Evolutionary conservation across 2,329 filamentous ascomycete genomes (phyloP), one percentile per base, ranked within the genome.

Genomic region (Rugonectria rugulosa): DNA sequence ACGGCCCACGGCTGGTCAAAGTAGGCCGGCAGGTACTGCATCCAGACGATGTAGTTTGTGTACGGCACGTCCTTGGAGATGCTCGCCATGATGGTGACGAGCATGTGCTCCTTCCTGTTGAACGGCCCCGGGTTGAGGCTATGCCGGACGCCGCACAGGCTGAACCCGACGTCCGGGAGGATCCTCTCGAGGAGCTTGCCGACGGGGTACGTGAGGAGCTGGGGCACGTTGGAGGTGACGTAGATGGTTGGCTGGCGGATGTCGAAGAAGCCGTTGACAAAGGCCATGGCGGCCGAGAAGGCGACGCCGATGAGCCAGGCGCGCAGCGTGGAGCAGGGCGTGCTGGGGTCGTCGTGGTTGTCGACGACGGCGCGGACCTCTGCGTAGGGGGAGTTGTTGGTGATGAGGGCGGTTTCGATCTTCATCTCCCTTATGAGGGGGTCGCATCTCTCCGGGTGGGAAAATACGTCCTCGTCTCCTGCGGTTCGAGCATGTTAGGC

Each of bases 51-150:
- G 57, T 78, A 77, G 64, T 77, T 70, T 1, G 80, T 81, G 61
- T 82, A 82, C 0, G 80, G 80, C 12, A 74, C 66, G 20, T 73
- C 73, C 62, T 73, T 77, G 24, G 79, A 77, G 56, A 85, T 81
- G 27, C 87, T 87, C 44, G 87, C 82, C 81, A 85, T 84, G 66
- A 84, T 82, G 44, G 81, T 81, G 56, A 86, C 80, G 26, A 87
- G 70, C 76, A 84, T 83, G 66, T 87, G 84, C 64, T 87, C 84
- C 69, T 87, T 87, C 62, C 79, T 79, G 47, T 79, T 81, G 62
- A 87, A 86, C 1, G 77, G 77, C 0, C 82, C 82, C 0, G 83
- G 81, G 60, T 85, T 85, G 5, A 84, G 73, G 5, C 74, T 77
- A 62, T 81, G 78, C n/a, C 75, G 72, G 15, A 74, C 63, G 10